These are phyloP conservation scores for Penicillium soppii DNA, from an alignment of 495 filamentous ascomycete species.

Conservation along the genomic window DNA sequence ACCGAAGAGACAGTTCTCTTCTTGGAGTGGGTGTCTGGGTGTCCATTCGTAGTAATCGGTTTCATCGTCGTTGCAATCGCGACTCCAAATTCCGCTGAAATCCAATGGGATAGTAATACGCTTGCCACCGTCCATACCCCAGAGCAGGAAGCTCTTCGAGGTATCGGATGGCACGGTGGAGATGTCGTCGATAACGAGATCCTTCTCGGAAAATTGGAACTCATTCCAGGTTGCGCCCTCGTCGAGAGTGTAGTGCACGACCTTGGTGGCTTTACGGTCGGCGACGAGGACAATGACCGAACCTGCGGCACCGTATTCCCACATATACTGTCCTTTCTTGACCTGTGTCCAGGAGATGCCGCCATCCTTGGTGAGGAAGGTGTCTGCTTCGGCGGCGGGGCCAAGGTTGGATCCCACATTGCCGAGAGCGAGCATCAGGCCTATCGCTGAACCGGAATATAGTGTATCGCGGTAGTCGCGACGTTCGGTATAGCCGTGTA, in stretches of 20 bases:
- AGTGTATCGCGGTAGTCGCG: slow-evolving; percentile 74
- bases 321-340: slow-evolving; percentile 83
- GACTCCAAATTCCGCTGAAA: slow-evolving; percentile 73
- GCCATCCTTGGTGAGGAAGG: slow-evolving; percentile 84
- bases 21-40: slow-evolving; percentile 73
- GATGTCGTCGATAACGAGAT: slow-evolving; percentile 71
- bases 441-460: slow-evolving; percentile 84
- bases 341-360: slow-evolving; percentile 84
- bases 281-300: slow-evolving; percentile 83
- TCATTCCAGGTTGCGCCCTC: slow-evolving; percentile 73
- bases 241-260: slow-evolving; percentile 74
- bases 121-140: slow-evolving; percentile 61
- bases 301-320: slow-evolving; percentile 93
- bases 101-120: slow-evolving; percentile 77
- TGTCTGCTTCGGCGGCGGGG: slow-evolving; percentile 63
- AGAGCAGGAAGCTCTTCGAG: slow-evolving; percentile 86
- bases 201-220: slow-evolving; percentile 68
- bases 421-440: slow-evolving; percentile 86
- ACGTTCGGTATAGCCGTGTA: slow-evolving; percentile 94
- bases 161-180: slow-evolving; percentile 87
- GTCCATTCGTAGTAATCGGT: slow-evolving; percentile 84
- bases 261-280: slow-evolving; percentile 60
- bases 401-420: slow-evolving; percentile 74
- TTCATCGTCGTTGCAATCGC: slow-evolving; percentile 62
- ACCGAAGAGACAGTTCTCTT: slow-evolving; percentile 85